A percentile compares a stretch with the other conserved stretches of the same genome.
Evolutionary conservation across 345 rosid genomes (phyloP).

Genomic region (Lumnitzera littorea): DNA sequence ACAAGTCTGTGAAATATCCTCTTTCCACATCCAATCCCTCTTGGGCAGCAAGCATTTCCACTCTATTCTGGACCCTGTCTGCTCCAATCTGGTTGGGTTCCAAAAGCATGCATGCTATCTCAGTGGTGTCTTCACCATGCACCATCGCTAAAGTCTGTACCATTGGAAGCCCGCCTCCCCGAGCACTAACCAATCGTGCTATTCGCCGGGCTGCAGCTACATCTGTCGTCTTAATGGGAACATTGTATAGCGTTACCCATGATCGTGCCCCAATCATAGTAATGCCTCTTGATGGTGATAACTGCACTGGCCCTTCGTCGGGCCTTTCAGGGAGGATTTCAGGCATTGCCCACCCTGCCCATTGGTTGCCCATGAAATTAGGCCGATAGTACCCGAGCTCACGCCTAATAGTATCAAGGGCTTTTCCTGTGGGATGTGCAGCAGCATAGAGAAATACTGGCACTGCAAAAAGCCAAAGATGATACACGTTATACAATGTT

Average conservation of each 20-base stretch:
- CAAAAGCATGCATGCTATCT: constrained; percentile 58
- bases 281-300: constrained; percentile 35
- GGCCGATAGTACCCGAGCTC: constrained; percentile 61
- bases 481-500: background rate
- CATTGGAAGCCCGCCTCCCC: constrained; percentile 59
- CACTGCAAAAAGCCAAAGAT: constrained; percentile 22
- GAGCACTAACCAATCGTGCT: constrained; percentile 51
- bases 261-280: constrained; percentile 47
- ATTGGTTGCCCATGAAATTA: constrained; percentile 46
- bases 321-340: constrained; percentile 31
- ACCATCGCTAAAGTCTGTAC: constrained; percentile 47
- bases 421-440: constrained; percentile 52
- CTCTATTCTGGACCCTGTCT: constrained; percentile 43
- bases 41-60: constrained; percentile 44
- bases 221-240: constrained; percentile 44
- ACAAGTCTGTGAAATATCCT: constrained; percentile 54
- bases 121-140: constrained; percentile 41
- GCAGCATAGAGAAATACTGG: constrained; percentile 50
- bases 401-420: constrained; percentile 45
- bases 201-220: constrained; percentile 30
- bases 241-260: constrained; percentile 42
- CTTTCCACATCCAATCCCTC: constrained; percentile 50
- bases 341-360: constrained; percentile 41
- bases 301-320: constrained; percentile 36
- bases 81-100: constrained; percentile 53